Evolutionary conservation across 305 asterid genomes (phyloP).

Genomic region (Plantago rigida): DNA sequence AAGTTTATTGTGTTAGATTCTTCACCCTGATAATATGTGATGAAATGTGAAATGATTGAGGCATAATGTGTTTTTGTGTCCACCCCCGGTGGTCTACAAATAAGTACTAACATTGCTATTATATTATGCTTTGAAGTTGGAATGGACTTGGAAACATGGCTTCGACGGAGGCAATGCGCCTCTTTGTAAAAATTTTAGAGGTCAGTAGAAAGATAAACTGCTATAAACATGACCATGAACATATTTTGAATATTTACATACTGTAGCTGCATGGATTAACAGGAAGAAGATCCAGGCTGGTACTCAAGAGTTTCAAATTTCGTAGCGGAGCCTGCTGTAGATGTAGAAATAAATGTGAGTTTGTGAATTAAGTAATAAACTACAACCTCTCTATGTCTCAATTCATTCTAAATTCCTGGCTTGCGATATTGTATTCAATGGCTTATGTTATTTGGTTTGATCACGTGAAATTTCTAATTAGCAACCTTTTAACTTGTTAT

Average conservation of each 20-base stretch:
- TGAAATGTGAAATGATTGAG: background rate
- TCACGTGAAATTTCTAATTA: constrained; percentile 20
- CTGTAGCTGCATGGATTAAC: background rate
- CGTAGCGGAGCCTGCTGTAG: constrained; percentile 52
- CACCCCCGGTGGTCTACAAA: background rate
- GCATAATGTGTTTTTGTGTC: background rate
- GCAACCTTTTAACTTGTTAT: constrained; percentile 8
- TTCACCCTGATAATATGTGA: background rate
- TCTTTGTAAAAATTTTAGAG: constrained; percentile 88
- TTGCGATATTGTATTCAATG: background rate
- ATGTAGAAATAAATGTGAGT: constrained; percentile 75
- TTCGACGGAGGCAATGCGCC: constrained; percentile 92
- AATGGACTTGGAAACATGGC: constrained; percentile 80
- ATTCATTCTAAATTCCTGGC: constrained; percentile 12
- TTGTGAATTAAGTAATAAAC: constrained; percentile 8
- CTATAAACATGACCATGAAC: constrained; percentile 11
- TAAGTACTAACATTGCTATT: constrained; percentile 15
- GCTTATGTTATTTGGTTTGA: background rate
- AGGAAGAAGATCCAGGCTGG: constrained; percentile 73
- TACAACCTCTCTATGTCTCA: constrained; percentile 7
- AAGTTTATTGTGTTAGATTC: background rate
- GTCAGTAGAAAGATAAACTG: constrained; percentile 33
- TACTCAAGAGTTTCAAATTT: constrained; percentile 65
- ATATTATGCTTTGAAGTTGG: constrained; percentile 56
- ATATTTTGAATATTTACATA: constrained; percentile 6